Percentiles rank a stretch among this genome's conserved stretches.
These are phyloP conservation scores for Barnettozyma pratensis DNA, from an alignment of 805 yeast species.

Conservation along the genomic window DNA sequence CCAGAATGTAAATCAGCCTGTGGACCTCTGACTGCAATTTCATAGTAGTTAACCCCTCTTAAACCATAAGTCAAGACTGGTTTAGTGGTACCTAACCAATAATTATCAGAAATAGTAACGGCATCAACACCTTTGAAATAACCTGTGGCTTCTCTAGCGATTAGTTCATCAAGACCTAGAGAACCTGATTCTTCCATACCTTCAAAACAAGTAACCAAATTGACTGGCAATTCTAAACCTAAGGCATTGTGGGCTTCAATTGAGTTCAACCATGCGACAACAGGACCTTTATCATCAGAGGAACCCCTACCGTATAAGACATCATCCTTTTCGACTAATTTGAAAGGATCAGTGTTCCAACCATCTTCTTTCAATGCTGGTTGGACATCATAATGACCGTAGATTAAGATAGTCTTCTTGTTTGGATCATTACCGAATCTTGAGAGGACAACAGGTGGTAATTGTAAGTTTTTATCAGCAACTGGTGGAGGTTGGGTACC, in stretches of 20 bases:
- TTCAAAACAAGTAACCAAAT: constrained; percentile 88
- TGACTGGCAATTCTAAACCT: constrained; percentile 88
- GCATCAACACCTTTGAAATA: constrained; percentile 90
- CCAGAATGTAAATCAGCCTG: constrained; percentile 97
- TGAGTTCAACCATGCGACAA: constrained; percentile 92
- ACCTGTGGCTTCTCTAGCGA: constrained; percentile 67
- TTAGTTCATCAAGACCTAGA: constrained; percentile 79
- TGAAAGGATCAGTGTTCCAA: constrained; percentile 92
- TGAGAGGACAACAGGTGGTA: constrained; percentile 95
- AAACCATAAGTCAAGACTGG: constrained; percentile 97
- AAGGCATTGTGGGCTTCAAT: constrained; percentile 85
- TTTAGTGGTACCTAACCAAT: constrained; percentile 96
- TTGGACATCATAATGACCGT: constrained; percentile 98
- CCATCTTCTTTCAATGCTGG: constrained; percentile 93
- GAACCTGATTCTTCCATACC: constrained; percentile 99
- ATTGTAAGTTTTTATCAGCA: constrained; percentile 53
- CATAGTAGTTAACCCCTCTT: constrained; percentile 94
- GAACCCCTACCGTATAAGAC: constrained; percentile 89
- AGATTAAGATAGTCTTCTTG: constrained; percentile 85
- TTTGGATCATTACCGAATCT: constrained; percentile 75
- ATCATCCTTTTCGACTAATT: constrained; percentile 60
- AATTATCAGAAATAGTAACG: constrained; percentile 94
- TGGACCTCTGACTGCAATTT: constrained; percentile 79
- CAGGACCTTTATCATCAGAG: constrained; percentile 98
- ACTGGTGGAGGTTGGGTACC: constrained; percentile 94